Evolutionary conservation across 1,139 yeast species (phyloP).

Genomic region (Candida labiduridarum): DNA sequence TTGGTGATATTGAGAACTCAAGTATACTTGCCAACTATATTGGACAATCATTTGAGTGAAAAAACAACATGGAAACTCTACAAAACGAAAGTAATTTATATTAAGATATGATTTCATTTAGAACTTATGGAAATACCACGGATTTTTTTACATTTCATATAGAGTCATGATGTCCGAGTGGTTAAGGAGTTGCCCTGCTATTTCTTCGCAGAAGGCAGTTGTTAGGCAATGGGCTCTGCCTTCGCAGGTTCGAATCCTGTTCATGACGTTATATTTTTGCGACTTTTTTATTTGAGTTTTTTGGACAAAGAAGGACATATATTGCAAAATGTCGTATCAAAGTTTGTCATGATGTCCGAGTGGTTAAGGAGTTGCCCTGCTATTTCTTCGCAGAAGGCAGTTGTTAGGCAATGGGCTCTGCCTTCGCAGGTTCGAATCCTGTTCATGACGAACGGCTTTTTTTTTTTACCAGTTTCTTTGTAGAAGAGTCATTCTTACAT

Average conservation of each 20-base stretch:
- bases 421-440: conserved; percentile 92
- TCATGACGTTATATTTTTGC: conserved; percentile 63
- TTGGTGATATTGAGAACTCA: no score
- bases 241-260: conserved; percentile 92
- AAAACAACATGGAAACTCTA: no score
- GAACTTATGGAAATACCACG: not conserved
- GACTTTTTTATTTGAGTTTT: not conserved
- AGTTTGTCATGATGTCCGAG: conserved; percentile 58
- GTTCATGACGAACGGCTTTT: conserved; percentile 62
- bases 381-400: conserved; percentile 21
- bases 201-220: conserved; percentile 11
- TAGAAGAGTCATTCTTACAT: no score
- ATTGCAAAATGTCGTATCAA: not conserved
- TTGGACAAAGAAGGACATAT: not conserved
- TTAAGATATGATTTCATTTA: no score
- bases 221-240: conserved; percentile 78
- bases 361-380: conserved; percentile 71
- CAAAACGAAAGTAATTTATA: no score
- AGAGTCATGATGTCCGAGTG: conserved; percentile 62
- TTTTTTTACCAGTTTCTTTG: conserved; percentile 30
- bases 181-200: conserved; percentile 70
- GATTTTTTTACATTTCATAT: not conserved
- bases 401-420: conserved; percentile 71
- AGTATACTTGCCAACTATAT: no score
- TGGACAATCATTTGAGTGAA: no score